Base-by-base conservation (phyloP, 139 green algal species). In the Chlorella vulgaris region DNA sequence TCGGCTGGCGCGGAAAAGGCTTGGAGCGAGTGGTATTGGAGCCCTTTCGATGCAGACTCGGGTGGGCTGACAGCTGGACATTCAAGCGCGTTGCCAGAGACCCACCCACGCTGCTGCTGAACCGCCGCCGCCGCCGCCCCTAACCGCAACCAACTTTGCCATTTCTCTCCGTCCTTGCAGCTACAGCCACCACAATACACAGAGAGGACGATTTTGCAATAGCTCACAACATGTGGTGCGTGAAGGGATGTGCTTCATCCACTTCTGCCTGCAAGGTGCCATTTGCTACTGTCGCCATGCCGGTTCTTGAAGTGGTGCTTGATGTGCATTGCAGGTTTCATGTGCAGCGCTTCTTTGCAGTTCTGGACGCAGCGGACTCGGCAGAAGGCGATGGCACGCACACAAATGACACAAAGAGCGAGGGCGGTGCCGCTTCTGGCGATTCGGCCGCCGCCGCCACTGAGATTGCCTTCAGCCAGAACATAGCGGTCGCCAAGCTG, bases 381-480 rank as follows among this genome's bases (percentile, higher is more conserved):
- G 51, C n/a, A n/a, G n/a, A n/a, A n/a, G n/a, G n/a, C n/a, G n/a
- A n/a, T n/a, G n/a, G n/a, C n/a, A n/a, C n/a, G n/a, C n/a, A 61
- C 33, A 42, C 43, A 65, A 58, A 76, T 33, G 31, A 42, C 36
- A 53, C 29, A 19, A 24, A 51, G 62, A 65, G 47, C 55, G 55
- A 65, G 5, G 55, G 55, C 55, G 22, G 55, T 21, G 55, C n/a
- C n/a, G n/a, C n/a, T n/a, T n/a, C 15, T 15, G 21, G 55, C 55
- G 55, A 5, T 21, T 28, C 15, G 22, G 55, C 35, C 73, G 53
- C 10, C 39, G 7, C 18, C n/a, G 38, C 77, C 13, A n/a, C n/a
- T n/a, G 77, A 83, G 33, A 58, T 83, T 4, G 33, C 50, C 28
- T 83, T 83, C 36, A 69, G 43, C 7, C 77, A 83, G 28, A 83